Base-by-base conservation (phyloP, 495 filamentous ascomycete species). In the Terfezia boudieri region DNA sequence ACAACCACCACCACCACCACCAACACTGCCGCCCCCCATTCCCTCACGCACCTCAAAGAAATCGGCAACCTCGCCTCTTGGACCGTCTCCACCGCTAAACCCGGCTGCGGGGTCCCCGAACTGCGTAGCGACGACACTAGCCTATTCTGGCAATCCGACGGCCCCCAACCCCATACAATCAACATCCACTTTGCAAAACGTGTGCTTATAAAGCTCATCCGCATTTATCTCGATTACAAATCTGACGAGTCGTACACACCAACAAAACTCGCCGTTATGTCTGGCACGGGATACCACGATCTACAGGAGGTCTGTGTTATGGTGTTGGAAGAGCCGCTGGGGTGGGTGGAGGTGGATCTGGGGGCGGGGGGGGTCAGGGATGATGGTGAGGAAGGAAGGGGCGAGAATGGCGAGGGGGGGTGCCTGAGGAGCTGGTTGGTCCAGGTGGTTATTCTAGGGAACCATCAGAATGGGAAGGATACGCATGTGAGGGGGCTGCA, bases 401-500 rank as follows among this genome's bases (percentile, higher is more conserved):
- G 37, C 16, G 43, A 26, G 52, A 22, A 36, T 46, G 20, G 26
- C 53, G 51, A 50, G 49, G 57, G 61, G 52, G 57, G 62, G 17
- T 49, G 85, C 8, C 75, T 95, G 35, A 77, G 84, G 57, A 84
- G 81, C 37, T 92, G 83, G 70, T 76, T 96, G 49, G 72, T 95
- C 11, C 86, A 94, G 66, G 78, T 96, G 52, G 76, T 77, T 52
- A 75, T 98, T 58, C 74, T 85, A 55, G 92, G 94, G 70, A 98
- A 98, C 61, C 90, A 98, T 68, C 90, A 98, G 71, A 98, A 98
- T 67, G 90, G 90, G 54, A 98, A 98, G 65, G 90, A 98, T 66
- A 98, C 90, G 4, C 90, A 98, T 73, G 78, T 98, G 43, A 79
- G 90, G 38, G 89, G 85, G 0, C 74, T 98, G 65, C 88, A 95